Conservation (phyloP, 331 rosid genomes). For the Acacia pycnantha region DNA sequence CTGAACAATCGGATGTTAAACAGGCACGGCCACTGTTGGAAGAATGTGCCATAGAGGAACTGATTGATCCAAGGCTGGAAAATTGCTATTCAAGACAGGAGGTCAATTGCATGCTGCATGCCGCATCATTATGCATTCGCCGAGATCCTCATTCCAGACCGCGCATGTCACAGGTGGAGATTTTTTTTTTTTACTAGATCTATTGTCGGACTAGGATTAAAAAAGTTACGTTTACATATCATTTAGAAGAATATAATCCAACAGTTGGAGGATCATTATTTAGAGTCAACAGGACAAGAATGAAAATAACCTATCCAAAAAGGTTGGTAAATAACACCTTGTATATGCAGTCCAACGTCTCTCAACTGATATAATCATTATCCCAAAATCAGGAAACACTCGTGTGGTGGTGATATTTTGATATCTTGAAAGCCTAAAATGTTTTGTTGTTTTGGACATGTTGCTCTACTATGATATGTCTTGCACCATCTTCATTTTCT, state of each 20-base stretch:
- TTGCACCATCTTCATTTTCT: background rate
- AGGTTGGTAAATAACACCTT: background rate
- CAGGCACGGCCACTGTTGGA: conserved; percentile 83
- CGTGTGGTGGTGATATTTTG: background rate
- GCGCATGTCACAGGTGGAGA: conserved; percentile 91
- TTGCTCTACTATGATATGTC: too few relatives aligned
- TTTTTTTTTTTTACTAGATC: conserved; percentile 5
- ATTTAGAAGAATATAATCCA: conserved; percentile 1
- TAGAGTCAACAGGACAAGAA: background rate
- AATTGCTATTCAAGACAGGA: conserved; percentile 62
- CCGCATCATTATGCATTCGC: conserved; percentile 80
- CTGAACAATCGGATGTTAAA: conserved; percentile 25
- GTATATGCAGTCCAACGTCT: background rate
- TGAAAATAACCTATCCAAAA: background rate
- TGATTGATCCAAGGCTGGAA: conserved; percentile 77
- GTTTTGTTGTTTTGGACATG: background rate
- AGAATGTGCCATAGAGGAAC: conserved; percentile 69
- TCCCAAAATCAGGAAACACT: background rate
- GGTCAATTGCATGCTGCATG: conserved; percentile 79
- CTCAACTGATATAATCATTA: background rate
- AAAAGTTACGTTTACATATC: background rate
- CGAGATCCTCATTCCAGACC: conserved; percentile 95
- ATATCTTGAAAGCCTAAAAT: background rate
- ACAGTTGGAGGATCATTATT: background rate
- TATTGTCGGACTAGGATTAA: background rate